phyloP scores from a whole-genome alignment of 305 asterid genomes.

The Salvia sclarea region DNA sequence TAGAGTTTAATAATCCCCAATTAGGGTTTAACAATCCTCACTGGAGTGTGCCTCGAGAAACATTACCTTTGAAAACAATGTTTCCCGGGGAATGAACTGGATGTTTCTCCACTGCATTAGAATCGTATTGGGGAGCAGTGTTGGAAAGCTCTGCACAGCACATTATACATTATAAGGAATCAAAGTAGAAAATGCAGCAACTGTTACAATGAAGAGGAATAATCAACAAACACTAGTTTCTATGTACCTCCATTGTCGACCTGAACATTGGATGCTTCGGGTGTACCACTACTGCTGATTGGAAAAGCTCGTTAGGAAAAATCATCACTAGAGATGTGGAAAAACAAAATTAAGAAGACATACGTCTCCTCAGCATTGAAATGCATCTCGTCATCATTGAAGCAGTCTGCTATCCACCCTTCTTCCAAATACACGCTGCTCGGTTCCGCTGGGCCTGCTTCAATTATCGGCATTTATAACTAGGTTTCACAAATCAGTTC shows the following conservation, averaged over 20 bases:
- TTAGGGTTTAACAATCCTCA: too few species aligned
- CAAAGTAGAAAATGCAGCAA: background rate
- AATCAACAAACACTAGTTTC: background rate
- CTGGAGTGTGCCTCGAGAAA: too few species aligned
- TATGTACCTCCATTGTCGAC: conserved; percentile 53
- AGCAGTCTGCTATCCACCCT: conserved; percentile 80
- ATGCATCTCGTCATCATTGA: conserved; percentile 62
- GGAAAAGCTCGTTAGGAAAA: conserved; percentile 29
- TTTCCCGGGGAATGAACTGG: conserved; percentile 54
- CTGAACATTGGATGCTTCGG: conserved; percentile 59
- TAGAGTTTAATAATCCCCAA: too few species aligned
- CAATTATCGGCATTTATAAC: conserved; percentile 4
- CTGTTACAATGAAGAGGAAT: background rate
- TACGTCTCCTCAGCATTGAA: conserved; percentile 56
- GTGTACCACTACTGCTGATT: conserved; percentile 38
- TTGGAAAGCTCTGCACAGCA: conserved; percentile 53
- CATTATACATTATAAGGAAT: background rate
- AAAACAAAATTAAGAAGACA: conserved; percentile 27
- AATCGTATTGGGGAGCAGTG: conserved; percentile 44
- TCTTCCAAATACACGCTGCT: conserved; percentile 66
- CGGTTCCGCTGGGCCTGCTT: conserved; percentile 51
- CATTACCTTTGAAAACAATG: conserved; percentile 67
- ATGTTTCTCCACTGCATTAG: conserved; percentile 42
- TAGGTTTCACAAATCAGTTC: background rate
- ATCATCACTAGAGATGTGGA: background rate